Evolutionary conservation across 345 rosid species (phyloP).

Genomic region (Murraya koenigii): DNA sequence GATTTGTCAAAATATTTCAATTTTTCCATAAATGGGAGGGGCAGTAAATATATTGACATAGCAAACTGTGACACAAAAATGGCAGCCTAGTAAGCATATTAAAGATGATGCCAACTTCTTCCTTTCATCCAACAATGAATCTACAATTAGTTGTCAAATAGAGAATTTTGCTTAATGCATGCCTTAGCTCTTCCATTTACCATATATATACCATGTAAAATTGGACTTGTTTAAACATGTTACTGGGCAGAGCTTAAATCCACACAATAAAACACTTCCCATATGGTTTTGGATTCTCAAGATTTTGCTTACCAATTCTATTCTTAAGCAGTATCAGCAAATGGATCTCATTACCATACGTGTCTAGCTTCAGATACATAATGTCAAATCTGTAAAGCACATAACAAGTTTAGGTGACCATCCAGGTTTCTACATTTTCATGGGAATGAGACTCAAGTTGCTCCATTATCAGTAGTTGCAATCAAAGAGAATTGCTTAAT

Average conservation of each 20-base stretch:
- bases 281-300: not conserved
- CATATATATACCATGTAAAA: not conserved
- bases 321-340: not conserved
- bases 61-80: not conserved
- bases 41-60: not conserved
- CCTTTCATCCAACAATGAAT: not conserved
- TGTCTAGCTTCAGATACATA: not conserved
- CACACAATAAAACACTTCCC: not conserved
- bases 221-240: not conserved
- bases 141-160: not conserved
- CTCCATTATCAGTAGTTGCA: not conserved
- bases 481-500: not conserved
- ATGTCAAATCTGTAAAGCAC: not conserved
- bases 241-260: not conserved
- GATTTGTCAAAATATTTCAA: not conserved
- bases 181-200: not conserved
- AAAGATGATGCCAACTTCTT: not conserved
- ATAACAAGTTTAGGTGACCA: not conserved
- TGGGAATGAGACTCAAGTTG: not conserved
- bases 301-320: slow-evolving; percentile 2
- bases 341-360: not conserved
- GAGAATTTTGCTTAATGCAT: not conserved
- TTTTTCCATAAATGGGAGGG: not conserved
- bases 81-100: not conserved
- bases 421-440: not conserved